Base-by-base conservation (phyloP, 2,329 filamentous ascomycete species). In the Xylariaceae sp. region DNA sequence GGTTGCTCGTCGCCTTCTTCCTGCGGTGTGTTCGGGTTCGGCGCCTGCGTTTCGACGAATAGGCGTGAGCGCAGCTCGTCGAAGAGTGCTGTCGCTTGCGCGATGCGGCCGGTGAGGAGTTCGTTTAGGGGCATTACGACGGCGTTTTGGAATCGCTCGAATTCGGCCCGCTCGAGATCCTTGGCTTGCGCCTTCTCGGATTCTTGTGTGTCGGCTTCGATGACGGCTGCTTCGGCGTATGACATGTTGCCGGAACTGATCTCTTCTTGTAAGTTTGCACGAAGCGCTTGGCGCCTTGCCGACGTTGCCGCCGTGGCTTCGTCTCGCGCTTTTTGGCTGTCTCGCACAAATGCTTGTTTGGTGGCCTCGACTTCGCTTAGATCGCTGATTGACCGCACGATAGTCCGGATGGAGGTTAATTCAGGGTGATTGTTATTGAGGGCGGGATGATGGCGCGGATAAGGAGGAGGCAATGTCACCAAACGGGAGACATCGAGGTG, bases 401-500 rank as follows among this genome's bases (percentile, higher is more conserved):
- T 80, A 2, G 79, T 84, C 48, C 94, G 85, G 46, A 89, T 91
- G 1, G 84, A 79, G 0, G 86, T 80, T n/a, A 99, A 79, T 60
- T 95, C 87, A 0, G 94, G 94, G 67, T 99, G 94, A 63, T 84
- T 95, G 67, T 97, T 99, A 70, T 95, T 96, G 12, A 97, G 89
- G 0, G 94, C 94, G 6, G 94, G 94, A 64, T 97, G 88, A 66
- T 97, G 92, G 6, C 92, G 86, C 1, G 94, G 94, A 69, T 95
- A 97, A 1, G 94, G 89, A 1, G 94, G 94, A 6, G 94, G 94
- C 32, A 99, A 77, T 0, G 94, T 96, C 3, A 99, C 88, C 1
- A 99, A 81, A 31, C 94, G 82, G 3, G 94, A 97, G 30, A 97
- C 87, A 66, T 99, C 92, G 3, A 97, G 74, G 55, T 83, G 83